Percentiles rank a stretch among this genome's conserved stretches.
These are phyloP conservation scores for Lichenothelia convexa DNA, from an alignment of 495 filamentous ascomycete genomes.

Conservation along the genomic window DNA sequence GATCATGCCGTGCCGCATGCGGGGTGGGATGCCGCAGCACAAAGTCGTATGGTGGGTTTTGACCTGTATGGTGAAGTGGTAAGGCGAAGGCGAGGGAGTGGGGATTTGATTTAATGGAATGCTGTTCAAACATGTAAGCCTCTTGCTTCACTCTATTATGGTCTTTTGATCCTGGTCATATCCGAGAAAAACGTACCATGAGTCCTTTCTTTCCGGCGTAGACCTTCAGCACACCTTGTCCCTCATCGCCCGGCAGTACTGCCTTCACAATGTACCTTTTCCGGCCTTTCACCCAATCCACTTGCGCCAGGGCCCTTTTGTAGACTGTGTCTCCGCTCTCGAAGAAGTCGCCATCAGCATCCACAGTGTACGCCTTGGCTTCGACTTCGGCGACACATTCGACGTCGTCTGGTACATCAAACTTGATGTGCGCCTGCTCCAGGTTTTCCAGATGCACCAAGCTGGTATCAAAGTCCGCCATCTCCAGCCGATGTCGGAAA, in stretches of 20 bases:
- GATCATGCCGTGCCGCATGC: slow-evolving; percentile 86
- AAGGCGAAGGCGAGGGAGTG: slow-evolving; percentile 82
- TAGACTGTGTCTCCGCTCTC: slow-evolving; percentile 75
- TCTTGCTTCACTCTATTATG: too few species aligned
- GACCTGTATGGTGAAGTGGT: slow-evolving; percentile 74
- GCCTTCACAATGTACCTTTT: slow-evolving; percentile 91
- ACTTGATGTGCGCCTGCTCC: slow-evolving; percentile 77
- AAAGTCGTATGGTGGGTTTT: slow-evolving; percentile 88
- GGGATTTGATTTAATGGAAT: slow-evolving; percentile 83
- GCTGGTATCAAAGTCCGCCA: slow-evolving; percentile 84
- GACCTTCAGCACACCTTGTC: slow-evolving; percentile 73
- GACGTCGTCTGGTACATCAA: slow-evolving; percentile 71
- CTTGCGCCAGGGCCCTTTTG: slow-evolving; percentile 76
- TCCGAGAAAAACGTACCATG: slow-evolving; percentile 34
- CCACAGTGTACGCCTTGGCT: slow-evolving; percentile 55
- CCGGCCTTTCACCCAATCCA: slow-evolving; percentile 70
- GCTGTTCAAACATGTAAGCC: too few species aligned
- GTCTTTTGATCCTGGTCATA: too few species aligned
- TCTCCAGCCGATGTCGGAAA: slow-evolving; percentile 60
- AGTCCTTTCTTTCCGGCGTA: slow-evolving; percentile 87
- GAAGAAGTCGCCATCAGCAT: slow-evolving; percentile 80
- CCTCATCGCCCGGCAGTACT: slow-evolving; percentile 75
- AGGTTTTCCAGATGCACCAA: slow-evolving; percentile 71
- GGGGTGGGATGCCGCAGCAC: slow-evolving; percentile 86
- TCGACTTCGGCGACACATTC: slow-evolving; percentile 88